phyloP scores from a whole-genome alignment of 345 rosid species.

The Acer saccharum region DNA sequence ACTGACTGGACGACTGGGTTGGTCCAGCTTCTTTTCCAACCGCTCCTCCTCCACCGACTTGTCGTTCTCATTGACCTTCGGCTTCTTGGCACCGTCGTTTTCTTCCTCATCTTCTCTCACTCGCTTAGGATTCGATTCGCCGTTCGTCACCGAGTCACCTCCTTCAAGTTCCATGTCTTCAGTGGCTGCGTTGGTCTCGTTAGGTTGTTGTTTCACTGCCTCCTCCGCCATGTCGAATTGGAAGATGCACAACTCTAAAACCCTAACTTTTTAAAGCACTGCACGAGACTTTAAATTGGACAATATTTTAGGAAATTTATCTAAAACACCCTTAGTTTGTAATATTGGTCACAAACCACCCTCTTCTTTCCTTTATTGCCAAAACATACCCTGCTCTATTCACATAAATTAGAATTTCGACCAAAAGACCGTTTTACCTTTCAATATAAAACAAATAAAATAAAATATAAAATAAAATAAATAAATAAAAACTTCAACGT shows the following conservation, averaged over 20 bases:
- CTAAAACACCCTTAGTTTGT: no score
- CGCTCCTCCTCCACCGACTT: slow-evolving; percentile 34
- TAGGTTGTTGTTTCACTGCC: slow-evolving; percentile 24
- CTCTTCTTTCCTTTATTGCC: no score
- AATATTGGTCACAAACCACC: no score
- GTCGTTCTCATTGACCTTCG: slow-evolving; percentile 42
- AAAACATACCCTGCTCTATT: no score
- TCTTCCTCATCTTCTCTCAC: slow-evolving; percentile 42
- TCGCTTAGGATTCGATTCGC: slow-evolving; percentile 37
- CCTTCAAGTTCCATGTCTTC: slow-evolving; percentile 46
- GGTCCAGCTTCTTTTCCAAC: slow-evolving; percentile 32
- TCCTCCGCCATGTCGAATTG: slow-evolving; percentile 38
- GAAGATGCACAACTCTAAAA: slow-evolving; percentile 4
- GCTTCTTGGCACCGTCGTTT: slow-evolving; percentile 55
- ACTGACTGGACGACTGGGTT: slow-evolving; percentile 38
- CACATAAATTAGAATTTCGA: no score
- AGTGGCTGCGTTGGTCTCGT: slow-evolving; percentile 27
- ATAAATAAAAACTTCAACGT: no score
- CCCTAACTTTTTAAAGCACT: slow-evolving; percentile 12
- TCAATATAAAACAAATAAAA: no score
- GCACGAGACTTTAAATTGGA: no score
- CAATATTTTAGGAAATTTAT: no score
- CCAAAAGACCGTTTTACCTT: no score
- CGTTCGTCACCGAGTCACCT: background rate
- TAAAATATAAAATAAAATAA: no score